Evolutionary conservation across 2,329 filamentous ascomycete genomes (phyloP).

Genomic region (Sphaerulina vaccinii): DNA sequence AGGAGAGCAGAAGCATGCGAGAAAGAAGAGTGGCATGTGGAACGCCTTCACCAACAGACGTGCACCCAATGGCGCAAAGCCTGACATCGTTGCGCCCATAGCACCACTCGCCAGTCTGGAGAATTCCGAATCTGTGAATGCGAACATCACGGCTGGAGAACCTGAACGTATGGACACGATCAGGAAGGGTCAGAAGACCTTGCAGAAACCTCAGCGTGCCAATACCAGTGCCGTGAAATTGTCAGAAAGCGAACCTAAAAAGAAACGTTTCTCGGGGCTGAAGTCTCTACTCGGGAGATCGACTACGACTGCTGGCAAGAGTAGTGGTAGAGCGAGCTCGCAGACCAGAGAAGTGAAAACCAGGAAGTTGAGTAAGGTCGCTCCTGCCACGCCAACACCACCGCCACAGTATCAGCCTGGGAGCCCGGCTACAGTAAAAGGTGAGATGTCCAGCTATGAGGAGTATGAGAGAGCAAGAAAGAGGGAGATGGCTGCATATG

Average conservation of each 20-base stretch:
- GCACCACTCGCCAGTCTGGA: slow-evolving; percentile 10
- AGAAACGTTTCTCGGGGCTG: slow-evolving; percentile 48
- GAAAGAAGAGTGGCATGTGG: slow-evolving; percentile 28
- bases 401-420: slow-evolving; percentile 1
- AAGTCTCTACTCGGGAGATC: slow-evolving; percentile 46
- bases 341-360: slow-evolving; percentile 7
- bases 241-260: slow-evolving; percentile 32
- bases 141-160: background rate
- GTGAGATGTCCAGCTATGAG: slow-evolving; percentile 8
- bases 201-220: slow-evolving; percentile 36
- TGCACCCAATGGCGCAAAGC: background rate
- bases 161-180: slow-evolving; percentile 1
- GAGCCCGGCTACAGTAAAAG: slow-evolving; percentile 11
- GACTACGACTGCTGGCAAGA: slow-evolving; percentile 33
- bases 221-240: slow-evolving; percentile 24
- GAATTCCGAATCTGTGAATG: slow-evolving; percentile 4
- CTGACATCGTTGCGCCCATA: background rate
- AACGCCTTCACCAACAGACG: slow-evolving; percentile 22
- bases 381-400: slow-evolving; percentile 4
- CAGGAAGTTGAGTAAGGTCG: slow-evolving; percentile 13
- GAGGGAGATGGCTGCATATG: slow-evolving; percentile 6
- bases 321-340: slow-evolving; percentile 5
- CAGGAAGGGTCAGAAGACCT: slow-evolving; percentile 16
- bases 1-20: slow-evolving; percentile 16
- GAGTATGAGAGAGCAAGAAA: slow-evolving; percentile 8